Base-by-base conservation (phyloP, 108 stramenopile genomes). In the Nitzschia sp. region DNA sequence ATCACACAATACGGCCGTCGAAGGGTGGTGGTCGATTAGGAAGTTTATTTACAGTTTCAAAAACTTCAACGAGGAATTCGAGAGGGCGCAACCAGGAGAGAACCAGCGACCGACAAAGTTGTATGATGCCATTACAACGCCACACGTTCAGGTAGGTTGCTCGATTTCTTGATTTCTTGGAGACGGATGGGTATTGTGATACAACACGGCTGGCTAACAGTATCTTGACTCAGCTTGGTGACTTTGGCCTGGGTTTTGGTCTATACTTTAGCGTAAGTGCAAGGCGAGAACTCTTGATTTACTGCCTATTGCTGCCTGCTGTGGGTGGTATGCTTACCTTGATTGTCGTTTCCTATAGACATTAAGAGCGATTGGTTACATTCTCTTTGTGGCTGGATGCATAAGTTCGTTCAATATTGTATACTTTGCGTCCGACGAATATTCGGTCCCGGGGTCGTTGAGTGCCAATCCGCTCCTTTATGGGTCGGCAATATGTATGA, bases 391-490 rank as follows among this genome's bases (percentile, higher is more conserved):
- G 1, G 58, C 58, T 1, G 93, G 93, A 33, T 74, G 76, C 23
- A 79, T 89, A 35, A 88, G 82, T 59, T 2, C 87, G 23, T 84
- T 85, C 31, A 90, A 90, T 53, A 80, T 92, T 18, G 46, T 85
- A 26, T 92, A 83, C 62, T 94, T 89, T 81, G 82, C 83, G 23
- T 64, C 74, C 27, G 77, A 81, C 2, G 68, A 76, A 46, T 94
- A 94, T 64, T 45, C 38, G 13, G 45, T 51, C 24, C 5, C 27
- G 11, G 61, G 36, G 27, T 21, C 8, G 17, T 25, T 17, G 13
- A 27, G 18, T 29, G 11, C 45, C 18, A 23, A 66, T 66, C 45
- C 30, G 1, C 28, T 66, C 27, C 21, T 66, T 29, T 24, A 48
- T 26, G 82, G 78, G 13, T 77, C 75, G 2, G 76, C 78, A 18